Evolutionary conservation across 192 early-diverging fungal genomes (phyloP), one percentile per base, ranked within the genome.

Genomic region (Funneliformis geosporum): DNA sequence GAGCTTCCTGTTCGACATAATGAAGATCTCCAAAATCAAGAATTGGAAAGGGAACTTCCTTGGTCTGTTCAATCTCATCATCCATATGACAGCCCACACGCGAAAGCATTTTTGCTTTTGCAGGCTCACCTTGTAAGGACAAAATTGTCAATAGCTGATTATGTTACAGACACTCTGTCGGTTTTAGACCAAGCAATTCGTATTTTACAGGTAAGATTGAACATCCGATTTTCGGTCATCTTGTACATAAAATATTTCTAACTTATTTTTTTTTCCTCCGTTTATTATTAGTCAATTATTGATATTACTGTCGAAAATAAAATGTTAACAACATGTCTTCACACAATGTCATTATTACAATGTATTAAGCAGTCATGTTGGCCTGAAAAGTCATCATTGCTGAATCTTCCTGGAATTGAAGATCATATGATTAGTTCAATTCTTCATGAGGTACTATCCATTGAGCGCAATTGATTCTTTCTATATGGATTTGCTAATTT

Each of bases 1-100:
- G 96, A 98, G 79, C 82, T 98, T 23, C 96, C 98, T 0, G 95
- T 98, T 6, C 90, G 98, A 2, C 96, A 97, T 81, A 96, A 98
- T 82, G 98, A 99, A 79, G 96, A 99, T 82, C 70, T 95, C 59
- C 84, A 95, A 68, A 97, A 98, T 86, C 87, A 87, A 44, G 93
- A 95, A 66, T 85, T 98, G 18, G 95, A 95, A 77, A 87, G 88
- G 42, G 79, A 87, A 39, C 81, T 97, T 21, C 95, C 93, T 1
- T 87, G 91, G 75, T 82, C 90, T 7, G 87, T 96, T 12, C 84
- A 86, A 18, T 80, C 83, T 14, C 82, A 85, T n/a, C 83, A 80
- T 73, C 88, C 88, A 5, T 97, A 93, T 81, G 91, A 93, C 66
- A 94, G 90, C 75, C 95, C 98, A 11, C 95, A 97, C 81, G 93